Evolutionary conservation across 2,329 filamentous ascomycete genomes (phyloP), one percentile per base, ranked within the genome.

Genomic region (Colletotrichum echinochloae): DNA sequence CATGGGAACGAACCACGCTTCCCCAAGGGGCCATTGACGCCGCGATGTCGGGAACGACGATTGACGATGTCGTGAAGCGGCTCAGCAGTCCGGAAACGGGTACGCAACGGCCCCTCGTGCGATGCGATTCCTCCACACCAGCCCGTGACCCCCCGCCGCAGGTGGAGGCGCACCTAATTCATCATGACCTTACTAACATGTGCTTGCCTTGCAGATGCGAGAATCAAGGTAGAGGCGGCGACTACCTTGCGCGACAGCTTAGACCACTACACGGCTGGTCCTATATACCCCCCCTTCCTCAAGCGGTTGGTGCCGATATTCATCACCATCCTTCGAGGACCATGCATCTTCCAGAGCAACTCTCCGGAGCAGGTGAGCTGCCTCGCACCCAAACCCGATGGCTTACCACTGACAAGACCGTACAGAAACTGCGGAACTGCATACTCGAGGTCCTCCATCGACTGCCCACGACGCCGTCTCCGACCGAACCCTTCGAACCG

Each of bases 401-500:
- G 23, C 48, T 55, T 30, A 57, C 65, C 14, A 37, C 75, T 79
- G 72, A 79, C 63, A 12, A 64, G 44, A 71, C 73, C 52, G 66
- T 49, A 75, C n/a, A 94, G 90, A 97, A 94, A 89, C 85, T 99
- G 74, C 94, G 96, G 73, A 96, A 96, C 79, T 97, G 93, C 79
- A 89, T 97, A 59, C 91, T 99, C 75, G 97, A 99, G 81, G 97
- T 98, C 75, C 86, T 99, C 37, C 94, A 98, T 81, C 91, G 96
- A 73, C 83, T 99, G 55, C 90, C 90, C 7, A 86, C 94, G 81
- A 75, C 91, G 85, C 87, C 85, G n/a, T 89, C 87, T 48, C 91
- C 94, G 2, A 83, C 90, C 64, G 94, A 98, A 76, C 90, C 90
- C 1, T 91, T 98, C 81, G 95, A 98, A 79, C 92, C 91, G 0